Evolutionary conservation across 2,329 filamentous ascomycete species (phyloP).

Genomic region (Pestalotiopsis sp.): DNA sequence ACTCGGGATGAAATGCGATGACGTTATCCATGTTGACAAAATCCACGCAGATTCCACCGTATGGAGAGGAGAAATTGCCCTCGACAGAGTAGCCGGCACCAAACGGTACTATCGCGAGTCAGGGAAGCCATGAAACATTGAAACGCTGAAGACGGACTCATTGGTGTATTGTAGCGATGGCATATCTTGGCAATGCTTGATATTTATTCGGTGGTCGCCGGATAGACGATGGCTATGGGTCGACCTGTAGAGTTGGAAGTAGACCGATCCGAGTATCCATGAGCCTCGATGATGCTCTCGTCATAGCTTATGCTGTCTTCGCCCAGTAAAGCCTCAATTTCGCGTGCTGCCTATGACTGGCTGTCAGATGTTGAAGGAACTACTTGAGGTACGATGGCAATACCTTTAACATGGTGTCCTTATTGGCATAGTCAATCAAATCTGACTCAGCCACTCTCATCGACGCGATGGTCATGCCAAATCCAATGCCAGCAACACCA

Average conservation of each 20-base stretch:
- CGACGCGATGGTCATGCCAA: too few relatives aligned
- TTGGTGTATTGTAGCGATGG: slow-evolving; percentile 63
- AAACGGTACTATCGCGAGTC: slow-evolving; percentile 57
- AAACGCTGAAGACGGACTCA: slow-evolving; percentile 44
- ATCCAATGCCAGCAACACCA: too few relatives aligned
- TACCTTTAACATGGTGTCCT: background rate
- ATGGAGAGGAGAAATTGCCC: slow-evolving; percentile 69
- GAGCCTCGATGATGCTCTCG: slow-evolving; percentile 61
- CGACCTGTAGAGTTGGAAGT: slow-evolving; percentile 65
- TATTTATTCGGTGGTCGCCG: slow-evolving; percentile 65
- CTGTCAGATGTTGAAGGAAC: background rate
- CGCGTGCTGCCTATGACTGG: slow-evolving; percentile 49
- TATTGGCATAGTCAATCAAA: too few relatives aligned
- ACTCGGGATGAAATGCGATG: slow-evolving; percentile 64
- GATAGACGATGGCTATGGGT: slow-evolving; percentile 67
- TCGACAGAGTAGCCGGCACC: slow-evolving; percentile 75
- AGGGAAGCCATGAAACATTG: background rate
- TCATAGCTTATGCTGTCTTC: slow-evolving; percentile 65
- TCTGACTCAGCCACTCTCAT: too few relatives aligned
- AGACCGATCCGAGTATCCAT: slow-evolving; percentile 73
- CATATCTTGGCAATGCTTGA: slow-evolving; percentile 64
- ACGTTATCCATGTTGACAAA: slow-evolving; percentile 69
- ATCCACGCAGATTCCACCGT: slow-evolving; percentile 70
- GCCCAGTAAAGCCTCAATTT: slow-evolving; percentile 54
- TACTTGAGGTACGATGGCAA: background rate